Conservation (phyloP, 768 basidiomycete genomes). For the Hypsizygus marmoreus region DNA sequence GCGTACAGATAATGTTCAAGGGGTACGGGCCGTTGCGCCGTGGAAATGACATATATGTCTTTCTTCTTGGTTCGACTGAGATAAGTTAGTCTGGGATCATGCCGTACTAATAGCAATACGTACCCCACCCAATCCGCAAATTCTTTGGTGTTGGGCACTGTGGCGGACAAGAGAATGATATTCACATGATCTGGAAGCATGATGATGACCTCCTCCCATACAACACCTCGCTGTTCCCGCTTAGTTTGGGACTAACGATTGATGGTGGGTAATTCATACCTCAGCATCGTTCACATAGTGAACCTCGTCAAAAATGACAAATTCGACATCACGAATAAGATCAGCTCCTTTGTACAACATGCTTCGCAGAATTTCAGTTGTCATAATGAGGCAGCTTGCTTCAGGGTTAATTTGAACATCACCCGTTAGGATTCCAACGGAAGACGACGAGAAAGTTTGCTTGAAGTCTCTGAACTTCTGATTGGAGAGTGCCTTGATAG, state of each 20-base stretch:
- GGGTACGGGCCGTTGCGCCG: slow-evolving; percentile 93
- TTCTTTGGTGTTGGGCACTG: slow-evolving; percentile 96
- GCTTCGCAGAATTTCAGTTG: slow-evolving; percentile 94
- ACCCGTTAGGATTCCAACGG: slow-evolving; percentile 95
- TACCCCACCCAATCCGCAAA: slow-evolving; percentile 99
- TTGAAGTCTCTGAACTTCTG: slow-evolving; percentile 99
- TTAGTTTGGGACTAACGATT: background rate
- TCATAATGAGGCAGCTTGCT: slow-evolving; percentile 96
- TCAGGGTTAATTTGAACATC: slow-evolving; percentile 99
- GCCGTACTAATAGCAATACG: slow-evolving; percentile 23
- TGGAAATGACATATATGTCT: slow-evolving; percentile 98
- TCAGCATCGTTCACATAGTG: slow-evolving; percentile 99
- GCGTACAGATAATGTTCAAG: slow-evolving; percentile 97
- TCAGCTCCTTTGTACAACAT: slow-evolving; percentile 99
- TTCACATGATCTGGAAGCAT: slow-evolving; percentile 99
- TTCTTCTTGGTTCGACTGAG: slow-evolving; percentile 96
- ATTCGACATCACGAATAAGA: slow-evolving; percentile 97
- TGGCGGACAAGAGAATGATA: slow-evolving; percentile 95
- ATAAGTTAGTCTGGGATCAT: slow-evolving; percentile 6
- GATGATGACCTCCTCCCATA: slow-evolving; percentile 99
- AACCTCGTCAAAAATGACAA: slow-evolving; percentile 99
- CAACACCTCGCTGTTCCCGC: slow-evolving; percentile 81
- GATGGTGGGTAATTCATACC: slow-evolving; percentile 49
- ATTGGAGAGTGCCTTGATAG: slow-evolving; percentile 98
- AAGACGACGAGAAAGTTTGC: slow-evolving; percentile 86